These are phyloP conservation scores for Asterophora parasitica DNA, from an alignment of 768 basidiomycete genomes.

Conservation along the genomic window DNA sequence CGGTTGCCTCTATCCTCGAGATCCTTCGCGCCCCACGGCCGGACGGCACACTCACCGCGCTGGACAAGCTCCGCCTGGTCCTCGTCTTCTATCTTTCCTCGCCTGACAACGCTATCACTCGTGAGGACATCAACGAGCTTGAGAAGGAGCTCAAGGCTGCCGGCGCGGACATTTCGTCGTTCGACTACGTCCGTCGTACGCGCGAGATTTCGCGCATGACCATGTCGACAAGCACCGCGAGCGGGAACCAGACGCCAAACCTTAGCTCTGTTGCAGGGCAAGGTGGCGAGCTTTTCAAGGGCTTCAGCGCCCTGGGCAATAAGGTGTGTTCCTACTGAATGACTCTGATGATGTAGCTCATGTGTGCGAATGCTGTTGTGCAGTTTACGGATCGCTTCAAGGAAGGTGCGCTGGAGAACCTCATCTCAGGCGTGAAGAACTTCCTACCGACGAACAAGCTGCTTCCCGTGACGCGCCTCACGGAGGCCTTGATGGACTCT, in stretches of 20 bases:
- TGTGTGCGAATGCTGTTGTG: neutral
- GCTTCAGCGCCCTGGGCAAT: constrained; percentile 89
- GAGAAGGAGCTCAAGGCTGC: constrained; percentile 81
- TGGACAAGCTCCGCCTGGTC: constrained; percentile 90
- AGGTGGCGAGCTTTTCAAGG: constrained; percentile 87
- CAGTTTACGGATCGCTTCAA: constrained; percentile 91
- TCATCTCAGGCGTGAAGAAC: constrained; percentile 97
- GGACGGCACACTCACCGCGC: constrained; percentile 59
- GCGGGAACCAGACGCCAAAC: constrained; percentile 63
- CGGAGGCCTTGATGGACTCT: constrained; percentile 97
- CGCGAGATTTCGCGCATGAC: constrained; percentile 94
- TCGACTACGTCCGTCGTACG: constrained; percentile 90
- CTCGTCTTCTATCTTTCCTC: constrained; percentile 94
- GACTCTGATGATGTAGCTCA: constrained; percentile 1
- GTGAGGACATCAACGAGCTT: constrained; percentile 84
- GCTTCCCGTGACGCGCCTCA: constrained; percentile 85
- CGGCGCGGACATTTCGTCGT: constrained; percentile 76
- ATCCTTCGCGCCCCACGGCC: constrained; percentile 72
- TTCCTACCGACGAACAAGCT: constrained; percentile 95
- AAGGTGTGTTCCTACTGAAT: constrained; percentile 47
- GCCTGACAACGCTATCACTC: constrained; percentile 72
- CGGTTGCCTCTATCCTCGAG: constrained; percentile 76
- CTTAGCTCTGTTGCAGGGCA: constrained; percentile 55
- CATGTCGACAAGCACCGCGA: constrained; percentile 49
- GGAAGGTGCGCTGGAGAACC: constrained; percentile 94